Percentiles rank a stretch among this genome's conserved stretches.
These are phyloP conservation scores for Clarkia xantiana DNA, from an alignment of 345 rosid species.

Conservation along the genomic window DNA sequence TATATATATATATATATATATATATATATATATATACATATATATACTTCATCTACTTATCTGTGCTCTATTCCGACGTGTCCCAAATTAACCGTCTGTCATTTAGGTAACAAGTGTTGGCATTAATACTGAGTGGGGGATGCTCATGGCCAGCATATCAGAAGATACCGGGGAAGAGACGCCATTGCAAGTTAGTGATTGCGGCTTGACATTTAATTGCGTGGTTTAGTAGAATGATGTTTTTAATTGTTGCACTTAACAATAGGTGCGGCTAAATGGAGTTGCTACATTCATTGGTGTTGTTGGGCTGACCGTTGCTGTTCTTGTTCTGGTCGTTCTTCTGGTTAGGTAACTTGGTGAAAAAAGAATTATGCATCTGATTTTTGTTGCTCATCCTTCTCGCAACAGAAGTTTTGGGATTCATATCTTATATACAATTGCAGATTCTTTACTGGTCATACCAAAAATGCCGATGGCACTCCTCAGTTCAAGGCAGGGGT, in stretches of 20 bases:
- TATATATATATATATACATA: too few species aligned
- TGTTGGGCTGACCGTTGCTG: slow-evolving; percentile 81
- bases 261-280: slow-evolving; percentile 92
- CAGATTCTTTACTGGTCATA: slow-evolving; percentile 78
- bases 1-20: too few species aligned
- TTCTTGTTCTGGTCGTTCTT: slow-evolving; percentile 65
- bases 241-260: neutral
- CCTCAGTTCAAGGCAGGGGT: slow-evolving; percentile 43
- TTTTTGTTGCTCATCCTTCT: neutral
- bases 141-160: slow-evolving; percentile 91
- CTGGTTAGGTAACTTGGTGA: slow-evolving; percentile 39
- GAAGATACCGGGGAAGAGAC: slow-evolving; percentile 99
- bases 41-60: too few species aligned
- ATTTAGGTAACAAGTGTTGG: slow-evolving; percentile 87
- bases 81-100: neutral
- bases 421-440: slow-evolving; percentile 2
- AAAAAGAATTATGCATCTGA: neutral
- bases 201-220: too few species aligned
- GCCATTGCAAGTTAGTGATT: slow-evolving; percentile 62
- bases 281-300: slow-evolving; percentile 92
- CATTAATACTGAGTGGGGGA: slow-evolving; percentile 92
- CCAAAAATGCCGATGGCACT: slow-evolving; percentile 29
- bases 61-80: too few species aligned
- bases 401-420: neutral
- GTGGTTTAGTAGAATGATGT: neutral